Evolutionary conservation across 495 filamentous ascomycete species (phyloP), one percentile per base, ranked within the genome.

Genomic region (Trichoderma erinaceum): DNA sequence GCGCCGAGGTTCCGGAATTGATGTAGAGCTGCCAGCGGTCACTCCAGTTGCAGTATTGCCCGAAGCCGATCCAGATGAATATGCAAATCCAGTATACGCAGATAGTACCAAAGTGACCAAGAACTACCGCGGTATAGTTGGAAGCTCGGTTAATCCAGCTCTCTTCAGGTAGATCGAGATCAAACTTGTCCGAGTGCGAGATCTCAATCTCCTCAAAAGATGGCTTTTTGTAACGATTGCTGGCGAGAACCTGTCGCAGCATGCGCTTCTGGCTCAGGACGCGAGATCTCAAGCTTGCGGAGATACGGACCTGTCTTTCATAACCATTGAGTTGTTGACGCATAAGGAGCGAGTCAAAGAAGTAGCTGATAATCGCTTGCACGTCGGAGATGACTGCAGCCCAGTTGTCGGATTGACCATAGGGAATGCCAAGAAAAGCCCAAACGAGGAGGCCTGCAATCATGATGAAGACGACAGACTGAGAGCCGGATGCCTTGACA

Each of bases 1-100:
- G 74, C 0, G 79, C 78, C 0, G 77, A 56, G 10, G 50, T 77
- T 21, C 74, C 76, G 10, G 77, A 75, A 68, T 81, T 81, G 70
- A 79, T 75, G 66, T 78, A 77, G 10, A 81, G 69, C 63, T 81
- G 76, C 79, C 79, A 81, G 5, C 66, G 72, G 71, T 72, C 75
- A 78, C 23, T 68, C 25, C 63, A 69, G 74, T 18, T 68, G 18
- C 32, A 69, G 66, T 23, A 56, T 10, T 16, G 50, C n/a, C 78
- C 78, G n/a, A 78, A 72, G 0, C 67, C 75, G 25, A 79, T 68
- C 78, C 78, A 81, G 16, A 74, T 66, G 67, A 76, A 69, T 56
- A 81, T 77, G 44, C 75, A 67, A 12, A 73, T 68, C 78, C 77
- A 81, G 71, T 75, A 81, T 3, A 81, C 63, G 23, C 66, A 63